Evolutionary conservation across 2,329 filamentous ascomycete species (phyloP), one percentile per base, ranked within the genome.

Genomic region (Scleromitrula shiraiana): DNA sequence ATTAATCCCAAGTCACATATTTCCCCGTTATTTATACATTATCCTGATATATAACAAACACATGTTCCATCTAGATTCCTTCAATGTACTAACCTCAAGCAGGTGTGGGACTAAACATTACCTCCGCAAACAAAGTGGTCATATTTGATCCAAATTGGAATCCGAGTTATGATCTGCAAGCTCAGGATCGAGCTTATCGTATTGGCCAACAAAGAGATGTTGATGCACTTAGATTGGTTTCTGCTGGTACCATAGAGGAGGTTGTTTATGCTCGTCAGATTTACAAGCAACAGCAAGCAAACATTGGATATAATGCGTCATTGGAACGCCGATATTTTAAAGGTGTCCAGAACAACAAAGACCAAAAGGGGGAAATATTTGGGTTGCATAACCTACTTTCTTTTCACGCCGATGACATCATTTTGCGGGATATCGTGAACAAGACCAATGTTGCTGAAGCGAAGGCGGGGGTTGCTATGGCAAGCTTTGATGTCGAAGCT

Each of bases 141-240:
- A 88, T 98, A 29, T 82, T 97, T 40, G 93, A 97, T 63, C 93
- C 93, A 0, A 93, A 97, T 60, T 98, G 93, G 93, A 98, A 98
- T 56, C 93, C 93, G 0, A 80, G 88, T 2, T 91, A 93, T 57
- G 93, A 98, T 60, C 75, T 97, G 0, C 93, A 98, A 65, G 93
- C 93, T 0, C 93, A 98, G 67, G 93, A 98, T 62, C 81, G 93
- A 43, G 93, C 93, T 2, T 97, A 98, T 64, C 83, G 93, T 43
- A 97, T 98, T 54, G 93, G 93, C 0, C 93, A 98, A 66, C 81
- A 79, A 0, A 77, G 93, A 17, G 88, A 97, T 61, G 93, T 98
- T 0, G 93, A 98, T 63, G 91, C 97, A 1, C 97, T 95, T 64
- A 82, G 93, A 4, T 77, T 98, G 1, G 81, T 98, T 15, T 91